These are phyloP conservation scores for Nakaseomyces sp. DNA, from an alignment of 1,139 yeast species.

Conservation along the genomic window DNA sequence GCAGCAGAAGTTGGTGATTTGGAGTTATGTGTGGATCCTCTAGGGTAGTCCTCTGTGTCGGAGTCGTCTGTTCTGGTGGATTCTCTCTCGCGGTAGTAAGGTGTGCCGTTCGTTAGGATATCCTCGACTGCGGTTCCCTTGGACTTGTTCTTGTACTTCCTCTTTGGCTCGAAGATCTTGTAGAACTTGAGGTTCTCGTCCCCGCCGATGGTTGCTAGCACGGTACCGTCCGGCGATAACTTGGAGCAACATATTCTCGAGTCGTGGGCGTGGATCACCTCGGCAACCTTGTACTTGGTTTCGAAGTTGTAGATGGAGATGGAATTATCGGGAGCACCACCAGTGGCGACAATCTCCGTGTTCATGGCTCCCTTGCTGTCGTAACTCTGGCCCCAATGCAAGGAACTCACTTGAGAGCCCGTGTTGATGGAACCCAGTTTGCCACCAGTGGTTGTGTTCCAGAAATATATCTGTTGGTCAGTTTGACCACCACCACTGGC, in stretches of 20 bases:
- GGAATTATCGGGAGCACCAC: constrained; percentile 86
- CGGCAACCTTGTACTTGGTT: constrained; percentile 79
- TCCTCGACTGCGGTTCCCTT: constrained; percentile 14
- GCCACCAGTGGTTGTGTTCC: constrained; percentile 91
- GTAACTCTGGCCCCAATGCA: constrained; percentile 73
- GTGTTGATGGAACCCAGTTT: constrained; percentile 81
- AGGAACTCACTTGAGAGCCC: constrained; percentile 86
- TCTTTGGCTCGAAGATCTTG: constrained; percentile 64
- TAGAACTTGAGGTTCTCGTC: constrained; percentile 96
- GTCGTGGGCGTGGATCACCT: constrained; percentile 80
- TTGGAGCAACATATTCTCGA: constrained; percentile 78
- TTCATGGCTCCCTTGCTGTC: constrained; percentile 48
- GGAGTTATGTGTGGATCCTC: neutral
- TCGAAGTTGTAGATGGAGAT: constrained; percentile 82
- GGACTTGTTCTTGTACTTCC: constrained; percentile 19
- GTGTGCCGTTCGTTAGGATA: constrained; percentile 1
- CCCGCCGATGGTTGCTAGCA: constrained; percentile 90
- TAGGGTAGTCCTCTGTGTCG: neutral
- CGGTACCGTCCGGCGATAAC: constrained; percentile 81
- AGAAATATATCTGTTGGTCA: constrained; percentile 83
- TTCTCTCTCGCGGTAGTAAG: constrained; percentile 3
- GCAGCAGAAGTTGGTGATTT: constrained; percentile 5
- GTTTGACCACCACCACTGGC: constrained; percentile 97
- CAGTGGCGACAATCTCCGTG: constrained; percentile 84
- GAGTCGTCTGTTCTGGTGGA: neutral